A percentile compares a stretch with the other conserved stretches of the same genome.
Evolutionary conservation across 495 filamentous ascomycete species (phyloP).

Genomic region (Zalerion maritima): DNA sequence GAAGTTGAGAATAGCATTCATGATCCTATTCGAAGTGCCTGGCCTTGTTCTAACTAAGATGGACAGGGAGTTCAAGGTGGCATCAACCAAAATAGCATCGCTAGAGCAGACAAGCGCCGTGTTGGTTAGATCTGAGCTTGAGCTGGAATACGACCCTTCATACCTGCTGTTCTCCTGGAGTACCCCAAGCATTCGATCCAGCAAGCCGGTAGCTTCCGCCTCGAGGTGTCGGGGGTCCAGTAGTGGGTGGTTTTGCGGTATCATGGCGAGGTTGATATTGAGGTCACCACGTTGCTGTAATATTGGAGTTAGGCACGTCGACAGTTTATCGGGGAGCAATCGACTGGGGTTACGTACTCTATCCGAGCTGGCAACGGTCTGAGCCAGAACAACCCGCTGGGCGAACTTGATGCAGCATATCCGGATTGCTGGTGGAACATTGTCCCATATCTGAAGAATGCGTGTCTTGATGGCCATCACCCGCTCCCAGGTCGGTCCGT

Average conservation of each 20-base stretch:
- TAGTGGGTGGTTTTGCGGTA: conserved; percentile 67
- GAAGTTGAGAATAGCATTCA: conserved; percentile 75
- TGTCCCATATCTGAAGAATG: conserved; percentile 80
- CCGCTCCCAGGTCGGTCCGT: conserved; percentile 67
- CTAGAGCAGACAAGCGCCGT: conserved; percentile 26
- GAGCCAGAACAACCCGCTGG: conserved; percentile 80
- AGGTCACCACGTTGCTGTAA: conserved; percentile 63
- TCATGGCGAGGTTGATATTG: conserved; percentile 72
- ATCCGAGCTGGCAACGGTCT: conserved; percentile 76
- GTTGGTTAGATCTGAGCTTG: conserved; percentile 4
- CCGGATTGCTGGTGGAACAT: conserved; percentile 56
- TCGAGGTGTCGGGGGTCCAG: conserved; percentile 69
- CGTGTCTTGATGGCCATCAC: conserved; percentile 81
- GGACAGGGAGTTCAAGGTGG: conserved; percentile 77
- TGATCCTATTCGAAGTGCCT: conserved; percentile 66
- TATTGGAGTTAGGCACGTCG: conserved; percentile 14
- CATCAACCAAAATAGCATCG: conserved; percentile 80
- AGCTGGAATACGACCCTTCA: conserved; percentile 7
- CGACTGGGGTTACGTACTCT: conserved; percentile 41
- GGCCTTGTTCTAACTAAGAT: conserved; percentile 67
- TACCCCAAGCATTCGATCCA: conserved; percentile 77
- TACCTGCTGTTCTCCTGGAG: conserved; percentile 79
- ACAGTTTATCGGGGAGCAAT: conserved; percentile 4
- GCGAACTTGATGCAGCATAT: conserved; percentile 96
- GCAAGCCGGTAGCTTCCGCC: conserved; percentile 74